A percentile compares a stretch with the other conserved stretches of the same genome.
Conservation (phyloP, 140 eudicot species). For the Bidens hawaiensis region DNA sequence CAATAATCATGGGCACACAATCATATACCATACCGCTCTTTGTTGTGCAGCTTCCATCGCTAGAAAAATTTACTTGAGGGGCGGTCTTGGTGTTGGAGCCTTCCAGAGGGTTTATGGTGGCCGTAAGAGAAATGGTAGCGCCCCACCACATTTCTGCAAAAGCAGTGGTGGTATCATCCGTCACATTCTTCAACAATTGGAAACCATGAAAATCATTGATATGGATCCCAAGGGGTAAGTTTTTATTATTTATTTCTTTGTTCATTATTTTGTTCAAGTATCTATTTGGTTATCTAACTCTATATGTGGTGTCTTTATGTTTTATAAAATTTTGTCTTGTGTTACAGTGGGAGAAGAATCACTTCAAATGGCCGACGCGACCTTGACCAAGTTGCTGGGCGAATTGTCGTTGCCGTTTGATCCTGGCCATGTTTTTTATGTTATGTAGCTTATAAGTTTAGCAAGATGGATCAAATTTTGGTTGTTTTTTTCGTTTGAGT, state of each 20-base stretch:
- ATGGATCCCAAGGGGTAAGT: slow-evolving; percentile 63
- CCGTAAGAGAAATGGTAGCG: slow-evolving; percentile 70
- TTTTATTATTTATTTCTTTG: too few species aligned
- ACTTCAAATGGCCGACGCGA: slow-evolving; percentile 37
- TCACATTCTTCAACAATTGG: slow-evolving; percentile 67
- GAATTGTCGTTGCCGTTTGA: slow-evolving; percentile 32
- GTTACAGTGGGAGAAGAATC: slow-evolving; percentile 34
- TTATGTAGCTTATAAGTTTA: slow-evolving; percentile 17
- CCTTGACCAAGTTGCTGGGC: slow-evolving; percentile 42
- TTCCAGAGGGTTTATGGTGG: slow-evolving; percentile 70
- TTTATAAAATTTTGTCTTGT: background rate
- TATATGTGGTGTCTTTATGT: background rate
- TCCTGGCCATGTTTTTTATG: slow-evolving; percentile 3
- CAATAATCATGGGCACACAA: background rate
- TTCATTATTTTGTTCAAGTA: background rate
- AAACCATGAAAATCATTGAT: slow-evolving; percentile 55
- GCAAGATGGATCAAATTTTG: slow-evolving; percentile 16
- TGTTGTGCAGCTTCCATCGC: slow-evolving; percentile 44
- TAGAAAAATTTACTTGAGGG: slow-evolving; percentile 30
- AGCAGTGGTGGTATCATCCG: slow-evolving; percentile 73
- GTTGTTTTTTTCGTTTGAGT: background rate
- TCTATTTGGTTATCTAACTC: background rate
- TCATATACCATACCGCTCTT: background rate
- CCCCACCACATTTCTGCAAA: slow-evolving; percentile 73
- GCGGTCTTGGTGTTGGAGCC: slow-evolving; percentile 35